Base-by-base conservation (phyloP, 352 stramenopile species). In the Globisporangium nodosum region DNA sequence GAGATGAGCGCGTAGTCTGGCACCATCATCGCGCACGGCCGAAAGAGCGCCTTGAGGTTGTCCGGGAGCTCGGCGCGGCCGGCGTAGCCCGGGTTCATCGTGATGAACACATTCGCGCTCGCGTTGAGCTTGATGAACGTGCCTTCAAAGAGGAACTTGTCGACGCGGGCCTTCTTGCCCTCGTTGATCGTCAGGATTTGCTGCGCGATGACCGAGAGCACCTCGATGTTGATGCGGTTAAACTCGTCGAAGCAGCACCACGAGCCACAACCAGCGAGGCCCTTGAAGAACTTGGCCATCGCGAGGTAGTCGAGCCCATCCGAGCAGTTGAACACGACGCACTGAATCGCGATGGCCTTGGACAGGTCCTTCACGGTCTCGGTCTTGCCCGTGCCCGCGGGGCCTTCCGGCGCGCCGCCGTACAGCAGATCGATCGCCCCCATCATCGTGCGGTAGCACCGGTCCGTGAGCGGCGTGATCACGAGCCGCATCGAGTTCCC, bases 241-340 rank as follows among this genome's bases (percentile, higher is more conserved):
- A 98, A 98, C 63, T 98, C 93, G 48, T 96, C 87, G 54, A 98
- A 98, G 57, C 93, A 98, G 48, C 87, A 92, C 94, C 94, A 98
- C 11, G 92, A 91, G 16, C 94, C 94, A 30, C 84, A 96, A 11
- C 83, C 87, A 6, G 92, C 92, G 7, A 98, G 74, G 0, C 93
- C 93, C 60, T 98, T 98, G 68, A 98, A 98, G 70, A 98, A 97
- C 61, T 98, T 98, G 33, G 86, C 93, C 92, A 97, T 98, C 18
- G 92, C 93, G 52, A 96, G 61, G 69, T 98, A 98, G 56, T 97
- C 90, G 2, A 98, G 66, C 2, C 87, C 87, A 15, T 91, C 80
- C 0, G 90, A 97, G 68, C 93, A 98, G 66, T 98, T 98, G 63
- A 96, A 97, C 12, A 98, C 93, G 16, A 98, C 93, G 55, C 94